A percentile compares a stretch with the other conserved stretches of the same genome.
These are phyloP conservation scores for Phytophthora meadii DNA, from an alignment of 352 stramenopile genomes.

Conservation along the genomic window DNA sequence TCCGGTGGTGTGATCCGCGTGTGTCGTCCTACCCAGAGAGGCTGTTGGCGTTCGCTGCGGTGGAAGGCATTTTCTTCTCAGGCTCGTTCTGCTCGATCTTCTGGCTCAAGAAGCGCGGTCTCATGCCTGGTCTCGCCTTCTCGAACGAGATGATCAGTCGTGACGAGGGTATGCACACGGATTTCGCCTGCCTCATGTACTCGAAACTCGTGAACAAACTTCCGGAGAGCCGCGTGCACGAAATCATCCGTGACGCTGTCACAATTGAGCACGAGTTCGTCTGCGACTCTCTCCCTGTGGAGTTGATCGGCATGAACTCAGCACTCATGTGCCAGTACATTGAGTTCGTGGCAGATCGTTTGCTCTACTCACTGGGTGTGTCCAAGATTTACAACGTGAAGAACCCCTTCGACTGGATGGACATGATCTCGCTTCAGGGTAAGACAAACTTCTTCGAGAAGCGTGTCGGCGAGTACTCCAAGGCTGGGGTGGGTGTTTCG, in stretches of 20 bases:
- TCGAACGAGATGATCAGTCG: constrained; percentile 99
- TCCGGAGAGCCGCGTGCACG: constrained; percentile 88
- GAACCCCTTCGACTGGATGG: constrained; percentile 99
- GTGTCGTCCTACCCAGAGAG: constrained; percentile 96
- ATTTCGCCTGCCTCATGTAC: constrained; percentile 99
- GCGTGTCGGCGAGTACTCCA: constrained; percentile 98
- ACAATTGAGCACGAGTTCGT: constrained; percentile 99
- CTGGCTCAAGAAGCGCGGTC: constrained; percentile 99
- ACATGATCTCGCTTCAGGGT: constrained; percentile 98
- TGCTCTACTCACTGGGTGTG: constrained; percentile 93
- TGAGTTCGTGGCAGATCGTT: constrained; percentile 97
- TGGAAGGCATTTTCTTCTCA: constrained; percentile 99
- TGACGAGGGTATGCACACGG: constrained; percentile 99
- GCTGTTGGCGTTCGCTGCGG: constrained; percentile 96
- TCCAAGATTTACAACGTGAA: constrained; percentile 93
- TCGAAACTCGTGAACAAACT: constrained; percentile 98
- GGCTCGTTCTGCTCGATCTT: constrained; percentile 99
- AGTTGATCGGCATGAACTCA: constrained; percentile 99
- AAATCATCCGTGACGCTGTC: constrained; percentile 97
- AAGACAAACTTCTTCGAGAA: constrained; percentile 99
- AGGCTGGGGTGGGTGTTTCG: constrained; percentile 94
- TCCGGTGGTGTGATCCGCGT: constrained; percentile 95
- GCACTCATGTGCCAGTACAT: constrained; percentile 99
- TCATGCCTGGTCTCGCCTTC: constrained; percentile 99
- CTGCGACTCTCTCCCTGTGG: constrained; percentile 96